Evolutionary conservation across 2,329 filamentous ascomycete species (phyloP), one percentile per base, ranked within the genome.

Genomic region (Diaporthe citriasiana): DNA sequence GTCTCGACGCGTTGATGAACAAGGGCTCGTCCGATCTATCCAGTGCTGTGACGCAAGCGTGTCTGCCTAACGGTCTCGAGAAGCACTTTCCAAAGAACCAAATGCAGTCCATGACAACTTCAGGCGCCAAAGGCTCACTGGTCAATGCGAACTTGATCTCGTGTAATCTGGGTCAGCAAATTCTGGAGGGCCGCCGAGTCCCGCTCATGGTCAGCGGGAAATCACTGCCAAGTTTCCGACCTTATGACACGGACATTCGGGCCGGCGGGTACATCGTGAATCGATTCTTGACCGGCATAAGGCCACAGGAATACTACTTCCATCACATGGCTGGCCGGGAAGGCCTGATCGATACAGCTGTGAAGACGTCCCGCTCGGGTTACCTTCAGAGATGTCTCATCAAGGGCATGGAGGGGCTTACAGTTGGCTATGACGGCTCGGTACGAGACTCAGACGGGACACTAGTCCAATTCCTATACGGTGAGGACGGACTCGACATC

Each of bases 241-340:
- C 95, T 0, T 98, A 93, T 79, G 97, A 99, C 78, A 96, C 95
- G 0, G 91, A 95, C 77, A 90, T 97, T 9, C 90, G 95, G 78
- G 97, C 97, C 69, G 95, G 95, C 79, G 97, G 97, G 25, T 99
- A 97, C 84, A 94, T 99, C 77, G 93, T 94, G 66, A 95, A 97
- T 80, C 95, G 97, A 82, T 99, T 99, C 90, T 93, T 99, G 88
- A 99, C 97, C 33, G 97, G 97, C 75, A 97, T 99, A 76, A 92
- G 96, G 71, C 97, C 97, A 6, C 97, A 99, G 80, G 97, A 99
- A 82, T 99, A 98, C 83, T 99, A 96, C 83, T 99, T 99, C 87
- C 97, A 99, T 89, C 95, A 97, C 83, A 99, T 99, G 97, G 97
- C 96, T 80, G 97, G 97, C 79, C 92, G 97, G 85, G 97, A 99